Evolutionary conservation across 176 grass and related monocot genomes (phyloP).

Genomic region (Oryza punctata): DNA sequence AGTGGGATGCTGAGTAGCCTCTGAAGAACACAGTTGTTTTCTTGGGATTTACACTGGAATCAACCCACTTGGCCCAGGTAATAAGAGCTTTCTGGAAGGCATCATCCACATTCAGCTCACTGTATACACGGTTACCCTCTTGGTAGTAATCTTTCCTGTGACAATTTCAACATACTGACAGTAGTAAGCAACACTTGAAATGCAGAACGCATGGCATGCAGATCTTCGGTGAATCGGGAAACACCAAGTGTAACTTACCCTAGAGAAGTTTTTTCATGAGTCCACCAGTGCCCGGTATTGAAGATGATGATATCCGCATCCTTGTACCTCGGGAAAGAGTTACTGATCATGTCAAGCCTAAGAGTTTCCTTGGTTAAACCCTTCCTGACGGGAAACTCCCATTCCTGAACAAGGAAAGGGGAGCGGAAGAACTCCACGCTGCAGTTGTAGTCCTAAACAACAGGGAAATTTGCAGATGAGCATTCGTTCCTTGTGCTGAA

Average conservation of each 20-base stretch:
- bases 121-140: slow-evolving; percentile 69
- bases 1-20: slow-evolving; percentile 88
- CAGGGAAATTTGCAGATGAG: slow-evolving; percentile 30
- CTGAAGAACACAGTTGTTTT: slow-evolving; percentile 79
- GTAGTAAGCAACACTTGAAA: slow-evolving; percentile 21
- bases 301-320: slow-evolving; percentile 83
- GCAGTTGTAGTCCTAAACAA: slow-evolving; percentile 82
- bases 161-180: slow-evolving; percentile 19
- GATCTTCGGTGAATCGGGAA: slow-evolving; percentile 14
- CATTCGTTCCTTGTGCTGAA: slow-evolving; percentile 25
- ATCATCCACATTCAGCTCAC: slow-evolving; percentile 71
- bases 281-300: slow-evolving; percentile 99
- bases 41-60: slow-evolving; percentile 62
- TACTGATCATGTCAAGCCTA: slow-evolving; percentile 71
- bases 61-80: slow-evolving; percentile 88
- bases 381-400: slow-evolving; percentile 43
- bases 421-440: slow-evolving; percentile 85
- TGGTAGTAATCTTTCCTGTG: slow-evolving; percentile 87
- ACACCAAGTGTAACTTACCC: slow-evolving; percentile 54
- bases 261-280: slow-evolving; percentile 85
- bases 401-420: slow-evolving; percentile 88
- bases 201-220: not conserved
- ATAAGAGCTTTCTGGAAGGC: slow-evolving; percentile 76
- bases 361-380: slow-evolving; percentile 74
- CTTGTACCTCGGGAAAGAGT: slow-evolving; percentile 53